Evolutionary conservation across 805 yeast species (phyloP), one percentile per base, ranked within the genome.

Genomic region (Candida koratica): DNA sequence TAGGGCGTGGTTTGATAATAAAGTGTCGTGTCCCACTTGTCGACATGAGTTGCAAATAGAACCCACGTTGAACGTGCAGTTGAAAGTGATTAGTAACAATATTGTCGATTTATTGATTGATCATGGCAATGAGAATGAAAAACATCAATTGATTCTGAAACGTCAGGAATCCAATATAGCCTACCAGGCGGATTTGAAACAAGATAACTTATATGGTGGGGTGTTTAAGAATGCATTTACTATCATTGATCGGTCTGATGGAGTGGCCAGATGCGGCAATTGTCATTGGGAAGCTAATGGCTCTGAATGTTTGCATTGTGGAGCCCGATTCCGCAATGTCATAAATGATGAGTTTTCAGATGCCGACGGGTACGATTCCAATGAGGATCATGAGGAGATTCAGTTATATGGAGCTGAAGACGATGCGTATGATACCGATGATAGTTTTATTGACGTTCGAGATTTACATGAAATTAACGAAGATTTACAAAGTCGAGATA

Each of bases 251-350:
- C 63, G 61, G 18, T 75, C 75, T 18, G 90, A 84, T 48, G 88
- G 88, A 2, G 84, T 83, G 7, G 75, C 83, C 0, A 58, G 90
- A 37, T 84, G 93, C 50, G 75, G 83, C 6, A 72, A 75, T 38
- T 84, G 93, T 53, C 87, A 79, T 49, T 84, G 90, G 90, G 90
- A 84, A 48, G 77, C 82, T 1, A 75, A 75, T 42, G 87, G 84
- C 0, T 59, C 69, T 3, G 64, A 58, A n/a, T 84, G 93, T 49
- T 67, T 75, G 5, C 82, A 83, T 48, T 84, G 93, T 55, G 81
- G 82, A 4, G 60, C 75, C 39, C 53, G 76, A 20, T 69, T 81
- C 42, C 49, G 67, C 16, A 44, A 50, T 6, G 54, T 65, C 2
- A 10, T 8, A 14, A 55, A 60, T 16, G 61, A 49, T 22, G 55